Percentiles rank a stretch among this genome's conserved stretches.
phyloP scores from a whole-genome alignment of 306 rosid species.

The Luffa acutangula region DNA sequence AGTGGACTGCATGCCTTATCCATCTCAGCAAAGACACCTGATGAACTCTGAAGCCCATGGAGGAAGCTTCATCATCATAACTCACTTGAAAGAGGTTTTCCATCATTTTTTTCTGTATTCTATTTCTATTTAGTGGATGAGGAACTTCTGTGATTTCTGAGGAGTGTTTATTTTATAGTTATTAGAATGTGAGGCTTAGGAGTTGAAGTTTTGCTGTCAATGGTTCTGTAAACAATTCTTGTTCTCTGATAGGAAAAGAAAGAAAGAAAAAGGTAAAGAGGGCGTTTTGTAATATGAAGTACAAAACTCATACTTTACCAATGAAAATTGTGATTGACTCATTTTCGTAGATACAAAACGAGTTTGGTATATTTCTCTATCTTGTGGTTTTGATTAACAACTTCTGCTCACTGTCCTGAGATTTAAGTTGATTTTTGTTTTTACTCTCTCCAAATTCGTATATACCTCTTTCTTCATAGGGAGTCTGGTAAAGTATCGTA shows the following conservation, averaged over 20 bases:
- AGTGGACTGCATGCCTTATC: constrained; percentile 76
- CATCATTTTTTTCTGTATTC: constrained; percentile 2
- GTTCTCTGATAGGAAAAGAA: background rate
- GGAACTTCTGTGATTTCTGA: background rate
- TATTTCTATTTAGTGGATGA: background rate
- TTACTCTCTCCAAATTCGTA: background rate
- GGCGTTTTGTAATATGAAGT: background rate
- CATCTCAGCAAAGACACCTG: constrained; percentile 68
- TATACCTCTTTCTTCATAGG: background rate
- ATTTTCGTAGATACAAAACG: background rate
- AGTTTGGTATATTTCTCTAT: background rate
- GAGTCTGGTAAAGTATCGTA: background rate
- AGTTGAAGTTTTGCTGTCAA: background rate
- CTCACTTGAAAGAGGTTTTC: constrained; percentile 15
- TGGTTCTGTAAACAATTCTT: background rate
- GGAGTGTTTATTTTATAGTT: background rate
- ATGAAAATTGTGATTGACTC: background rate
- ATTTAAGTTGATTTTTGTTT: background rate
- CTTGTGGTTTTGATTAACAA: background rate
- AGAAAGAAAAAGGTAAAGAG: background rate
- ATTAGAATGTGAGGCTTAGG: background rate
- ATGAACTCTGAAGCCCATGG: constrained; percentile 30
- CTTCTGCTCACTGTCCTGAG: background rate
- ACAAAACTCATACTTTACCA: background rate
- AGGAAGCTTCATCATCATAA: background rate